Base-by-base conservation (phyloP, 306 rosid genomes). In the Prunus mongolica region DNA sequence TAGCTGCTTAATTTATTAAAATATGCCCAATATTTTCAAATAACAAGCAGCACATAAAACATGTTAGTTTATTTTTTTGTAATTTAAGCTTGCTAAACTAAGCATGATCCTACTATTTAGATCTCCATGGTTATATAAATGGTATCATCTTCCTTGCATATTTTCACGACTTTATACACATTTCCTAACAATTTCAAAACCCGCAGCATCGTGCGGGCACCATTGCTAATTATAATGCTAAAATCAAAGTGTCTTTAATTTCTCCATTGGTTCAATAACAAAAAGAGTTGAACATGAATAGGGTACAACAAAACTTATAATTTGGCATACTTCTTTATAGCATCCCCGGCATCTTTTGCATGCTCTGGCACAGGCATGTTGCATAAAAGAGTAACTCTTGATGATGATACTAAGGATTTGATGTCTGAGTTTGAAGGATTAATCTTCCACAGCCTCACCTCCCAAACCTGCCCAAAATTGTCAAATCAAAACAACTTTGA, bases 321-420 rank as follows among this genome's bases (percentile, higher is more conserved):
- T 45, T 46, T 73, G 58, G 77, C 85, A 66, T 79, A 82, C 85
- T 65, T 88, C 84, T 80, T 90, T 77, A 95, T 89, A 32, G 9
- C 19, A 8, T 82, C 60, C 13, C 46, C 80, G 0, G 93, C 96
- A 8, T 87, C 82, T 84, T 84, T 82, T 12, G 90, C 93, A 64
- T 90, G 67, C 55, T 85, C 86, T 41, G 99, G 97, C 69, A 95
- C 89, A 2, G 89, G 80, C 91, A 95, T 62, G 80, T 89, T 95
- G 88, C 79, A 72, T 34, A 90, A 12, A 18, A 92, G 93, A 69
- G 97, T 90, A 8, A 95, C 93, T 67, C 95, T 81, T 18, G 98
- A 87, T 3, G 96, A 79, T 47, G 98, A 78, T 62, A 89, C 81
- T 72, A 90, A 38, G 3, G 88, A 72, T 87, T 71, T 87, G 8